A percentile compares a stretch with the other conserved stretches of the same genome.
Evolutionary conservation across 2,329 filamentous ascomycete species (phyloP).

Genomic region (Pseudopyricularia javanii): DNA sequence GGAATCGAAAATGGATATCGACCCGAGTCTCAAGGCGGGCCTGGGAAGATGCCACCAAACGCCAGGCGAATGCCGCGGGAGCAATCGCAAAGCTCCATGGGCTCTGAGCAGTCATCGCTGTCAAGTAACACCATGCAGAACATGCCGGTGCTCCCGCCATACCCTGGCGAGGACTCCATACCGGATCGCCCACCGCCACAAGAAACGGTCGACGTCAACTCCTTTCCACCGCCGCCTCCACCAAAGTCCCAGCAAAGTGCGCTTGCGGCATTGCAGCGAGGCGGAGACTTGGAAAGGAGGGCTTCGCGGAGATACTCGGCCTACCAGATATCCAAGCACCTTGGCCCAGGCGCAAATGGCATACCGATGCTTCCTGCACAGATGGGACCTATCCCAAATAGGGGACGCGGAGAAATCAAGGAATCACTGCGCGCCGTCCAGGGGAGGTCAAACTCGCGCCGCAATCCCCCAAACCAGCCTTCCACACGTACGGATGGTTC

Average conservation of each 20-base stretch:
- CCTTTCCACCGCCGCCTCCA: conserved; percentile 63
- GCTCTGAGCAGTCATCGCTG: conserved; percentile 50
- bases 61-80: conserved; percentile 26
- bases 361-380: conserved; percentile 80
- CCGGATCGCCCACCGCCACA: conserved; percentile 24
- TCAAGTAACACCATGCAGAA: conserved; percentile 69
- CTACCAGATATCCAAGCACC: conserved; percentile 91
- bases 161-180: conserved; percentile 46
- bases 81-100: conserved; percentile 29
- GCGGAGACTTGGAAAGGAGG: conserved; percentile 81
- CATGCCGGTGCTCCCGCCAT: conserved; percentile 62
- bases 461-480: conserved; percentile 33
- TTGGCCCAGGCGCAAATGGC: conserved; percentile 68
- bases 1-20: conserved; percentile 42
- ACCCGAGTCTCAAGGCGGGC: conserved; percentile 20
- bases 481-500: conserved; percentile 36
- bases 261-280: conserved; percentile 77
- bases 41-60: conserved; percentile 5
- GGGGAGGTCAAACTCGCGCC: conserved; percentile 25
- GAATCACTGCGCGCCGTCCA: conserved; percentile 69
- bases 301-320: conserved; percentile 90
- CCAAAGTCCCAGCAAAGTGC: conserved; percentile 80
- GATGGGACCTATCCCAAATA: conserved; percentile 72
- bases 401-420: conserved; percentile 63
- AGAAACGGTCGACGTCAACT: conserved; percentile 17